These are phyloP conservation scores for Calonectria pseudoreteaudii DNA, from an alignment of 2,329 filamentous ascomycete genomes.

Conservation along the genomic window DNA sequence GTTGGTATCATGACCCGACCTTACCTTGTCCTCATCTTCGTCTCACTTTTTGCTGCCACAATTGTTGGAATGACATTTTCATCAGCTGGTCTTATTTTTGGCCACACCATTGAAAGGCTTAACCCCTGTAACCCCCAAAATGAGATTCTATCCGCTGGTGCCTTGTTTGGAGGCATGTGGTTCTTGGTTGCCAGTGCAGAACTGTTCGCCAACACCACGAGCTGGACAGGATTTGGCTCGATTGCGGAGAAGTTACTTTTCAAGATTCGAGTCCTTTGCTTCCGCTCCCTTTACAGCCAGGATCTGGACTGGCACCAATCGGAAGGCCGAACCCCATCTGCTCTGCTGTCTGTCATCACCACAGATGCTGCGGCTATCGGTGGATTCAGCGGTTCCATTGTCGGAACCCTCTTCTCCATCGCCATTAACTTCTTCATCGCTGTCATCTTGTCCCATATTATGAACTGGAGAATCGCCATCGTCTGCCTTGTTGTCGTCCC, in stretches of 20 bases:
- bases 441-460: slow-evolving; percentile 75
- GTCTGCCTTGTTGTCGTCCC: slow-evolving; percentile 78
- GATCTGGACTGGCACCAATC: slow-evolving; percentile 79
- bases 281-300: slow-evolving; percentile 74
- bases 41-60: slow-evolving; percentile 57
- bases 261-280: slow-evolving; percentile 71
- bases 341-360: slow-evolving; percentile 75
- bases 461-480: slow-evolving; percentile 82
- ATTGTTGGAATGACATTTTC: slow-evolving; percentile 68
- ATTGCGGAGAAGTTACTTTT: slow-evolving; percentile 73
- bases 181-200: slow-evolving; percentile 63
- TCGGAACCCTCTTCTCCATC: slow-evolving; percentile 77
- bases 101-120: slow-evolving; percentile 53
- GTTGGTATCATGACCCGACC: slow-evolving; percentile 53
- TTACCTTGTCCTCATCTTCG: slow-evolving; percentile 51
- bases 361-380: slow-evolving; percentile 75
- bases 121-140: slow-evolving; percentile 60
- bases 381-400: slow-evolving; percentile 76
- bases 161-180: slow-evolving; percentile 68
- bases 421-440: slow-evolving; percentile 75
- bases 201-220: slow-evolving; percentile 66
- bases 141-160: slow-evolving; percentile 50
- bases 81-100: slow-evolving; percentile 65
- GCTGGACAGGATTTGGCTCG: slow-evolving; percentile 61
- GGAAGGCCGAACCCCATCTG: slow-evolving; percentile 68